Evolutionary conservation across 805 yeast species (phyloP).

Genomic region (Debaryomyces hansenii): DNA sequence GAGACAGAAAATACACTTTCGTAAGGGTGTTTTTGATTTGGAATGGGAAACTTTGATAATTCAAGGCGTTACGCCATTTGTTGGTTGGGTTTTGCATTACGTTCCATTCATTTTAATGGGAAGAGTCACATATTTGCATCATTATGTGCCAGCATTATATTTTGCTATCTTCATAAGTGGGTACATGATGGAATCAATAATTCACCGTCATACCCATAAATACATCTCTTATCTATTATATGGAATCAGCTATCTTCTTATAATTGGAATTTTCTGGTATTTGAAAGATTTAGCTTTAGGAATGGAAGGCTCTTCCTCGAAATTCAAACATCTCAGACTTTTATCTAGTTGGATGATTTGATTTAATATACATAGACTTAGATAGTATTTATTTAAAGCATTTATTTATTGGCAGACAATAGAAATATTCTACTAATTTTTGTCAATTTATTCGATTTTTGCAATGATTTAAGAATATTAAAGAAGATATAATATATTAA

Average conservation of each 20-base stretch:
- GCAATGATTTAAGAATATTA: not conserved
- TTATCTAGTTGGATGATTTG: conserved; percentile 24
- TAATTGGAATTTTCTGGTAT: conserved; percentile 58
- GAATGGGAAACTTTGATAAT: conserved; percentile 28
- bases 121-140: conserved; percentile 44
- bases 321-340: conserved; percentile 31
- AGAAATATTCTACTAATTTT: not conserved
- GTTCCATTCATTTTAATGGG: conserved; percentile 44
- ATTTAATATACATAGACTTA: not conserved
- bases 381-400: no score
- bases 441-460: not conserved
- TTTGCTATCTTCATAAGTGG: conserved; percentile 74
- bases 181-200: conserved; percentile 50
- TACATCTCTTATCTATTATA: conserved; percentile 33
- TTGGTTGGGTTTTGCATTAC: conserved; percentile 43
- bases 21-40: conserved; percentile 17
- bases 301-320: conserved; percentile 48
- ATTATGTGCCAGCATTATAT: conserved; percentile 45
- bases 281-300: conserved; percentile 78
- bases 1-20: conserved; percentile 26
- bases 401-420: not conserved
- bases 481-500: no score
- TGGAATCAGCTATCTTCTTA: conserved; percentile 43
- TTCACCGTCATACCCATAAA: conserved; percentile 15
- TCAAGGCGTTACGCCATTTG: conserved; percentile 35